These are phyloP conservation scores for Drechmeria coniospora DNA, from an alignment of 2,329 filamentous ascomycete species.

Conservation along the genomic window DNA sequence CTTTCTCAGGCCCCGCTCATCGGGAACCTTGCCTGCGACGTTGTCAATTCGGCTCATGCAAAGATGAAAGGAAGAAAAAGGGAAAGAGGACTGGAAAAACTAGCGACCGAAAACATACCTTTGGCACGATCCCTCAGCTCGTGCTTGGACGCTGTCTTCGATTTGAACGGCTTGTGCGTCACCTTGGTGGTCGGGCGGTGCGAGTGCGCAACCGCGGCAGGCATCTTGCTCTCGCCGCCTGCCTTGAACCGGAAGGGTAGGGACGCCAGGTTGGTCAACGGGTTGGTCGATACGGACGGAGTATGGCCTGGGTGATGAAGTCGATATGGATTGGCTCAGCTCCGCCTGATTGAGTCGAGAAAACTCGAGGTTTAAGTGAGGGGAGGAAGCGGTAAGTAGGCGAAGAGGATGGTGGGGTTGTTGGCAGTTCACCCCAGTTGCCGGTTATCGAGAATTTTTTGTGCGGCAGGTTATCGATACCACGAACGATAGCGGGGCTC, in stretches of 20 bases:
- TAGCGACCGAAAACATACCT: conserved; percentile 32
- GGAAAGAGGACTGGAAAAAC: neutral
- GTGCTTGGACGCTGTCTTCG: conserved; percentile 76
- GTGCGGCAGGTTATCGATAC: conserved; percentile 21
- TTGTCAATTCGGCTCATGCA: too few species aligned
- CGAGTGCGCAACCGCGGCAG: conserved; percentile 58
- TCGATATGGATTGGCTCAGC: neutral
- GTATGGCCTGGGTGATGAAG: too few species aligned
- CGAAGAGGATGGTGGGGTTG: conserved; percentile 20
- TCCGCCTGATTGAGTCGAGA: neutral
- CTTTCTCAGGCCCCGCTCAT: conserved; percentile 61
- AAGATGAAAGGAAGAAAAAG: too few species aligned
- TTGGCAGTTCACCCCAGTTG: conserved; percentile 6
- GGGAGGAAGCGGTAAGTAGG: neutral
- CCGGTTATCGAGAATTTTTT: conserved; percentile 21
- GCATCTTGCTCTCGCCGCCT: conserved; percentile 60
- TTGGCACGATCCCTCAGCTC: conserved; percentile 73
- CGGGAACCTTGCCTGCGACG: conserved; percentile 55
- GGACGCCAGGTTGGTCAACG: conserved; percentile 42
- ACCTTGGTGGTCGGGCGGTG: conserved; percentile 88
- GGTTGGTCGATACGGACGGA: neutral
- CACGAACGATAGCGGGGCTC: conserved; percentile 1
- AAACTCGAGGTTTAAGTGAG: neutral
- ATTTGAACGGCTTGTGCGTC: conserved; percentile 82
- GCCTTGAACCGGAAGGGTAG: conserved; percentile 82